Conservation (phyloP, 805 yeast species). For the Wickerhamomyces rabaulensis region DNA sequence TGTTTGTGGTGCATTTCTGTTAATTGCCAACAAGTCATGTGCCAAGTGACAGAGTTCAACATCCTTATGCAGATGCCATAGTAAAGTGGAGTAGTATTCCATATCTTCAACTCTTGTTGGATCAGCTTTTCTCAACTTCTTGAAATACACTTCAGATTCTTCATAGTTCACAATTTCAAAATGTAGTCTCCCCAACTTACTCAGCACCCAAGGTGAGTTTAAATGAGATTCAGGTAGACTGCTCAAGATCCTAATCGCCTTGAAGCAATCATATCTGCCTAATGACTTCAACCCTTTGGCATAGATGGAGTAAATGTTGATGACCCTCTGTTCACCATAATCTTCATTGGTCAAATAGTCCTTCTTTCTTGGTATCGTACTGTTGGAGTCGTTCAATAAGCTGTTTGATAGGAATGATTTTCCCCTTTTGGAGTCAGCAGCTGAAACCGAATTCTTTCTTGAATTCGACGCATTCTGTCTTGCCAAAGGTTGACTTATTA, state of each 20-base stretch:
- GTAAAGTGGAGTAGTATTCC: slow-evolving; percentile 84
- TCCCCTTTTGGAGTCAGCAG: slow-evolving; percentile 16
- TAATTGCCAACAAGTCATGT: slow-evolving; percentile 67
- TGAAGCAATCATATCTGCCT: slow-evolving; percentile 67
- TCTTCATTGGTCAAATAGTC: slow-evolving; percentile 19
- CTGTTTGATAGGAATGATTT: slow-evolving; percentile 10
- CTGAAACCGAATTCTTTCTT: slow-evolving; percentile 9
- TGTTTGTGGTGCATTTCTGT: slow-evolving; percentile 67
- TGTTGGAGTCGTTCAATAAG: not conserved
- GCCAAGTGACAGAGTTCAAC: slow-evolving; percentile 76
- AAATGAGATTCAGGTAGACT: slow-evolving; percentile 58
- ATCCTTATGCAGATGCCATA: slow-evolving; percentile 89
- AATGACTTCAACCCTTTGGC: slow-evolving; percentile 60
- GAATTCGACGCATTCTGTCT: slow-evolving; percentile 5
- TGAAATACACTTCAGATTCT: slow-evolving; percentile 62
- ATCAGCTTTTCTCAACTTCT: slow-evolving; percentile 59
- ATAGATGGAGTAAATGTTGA: slow-evolving; percentile 44
- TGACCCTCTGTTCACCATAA: slow-evolving; percentile 36
- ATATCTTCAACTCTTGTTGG: slow-evolving; percentile 79
- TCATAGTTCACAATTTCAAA: slow-evolving; percentile 85
- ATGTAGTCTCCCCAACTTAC: slow-evolving; percentile 74
- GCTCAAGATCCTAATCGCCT: slow-evolving; percentile 67
- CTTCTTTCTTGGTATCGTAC: slow-evolving; percentile 8
- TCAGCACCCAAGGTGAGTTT: slow-evolving; percentile 79
- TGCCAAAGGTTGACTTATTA: slow-evolving; percentile 37